A percentile compares a stretch with the other conserved stretches of the same genome.
phyloP scores from a whole-genome alignment of 345 rosid genomes.

The Pistacia integerrima region DNA sequence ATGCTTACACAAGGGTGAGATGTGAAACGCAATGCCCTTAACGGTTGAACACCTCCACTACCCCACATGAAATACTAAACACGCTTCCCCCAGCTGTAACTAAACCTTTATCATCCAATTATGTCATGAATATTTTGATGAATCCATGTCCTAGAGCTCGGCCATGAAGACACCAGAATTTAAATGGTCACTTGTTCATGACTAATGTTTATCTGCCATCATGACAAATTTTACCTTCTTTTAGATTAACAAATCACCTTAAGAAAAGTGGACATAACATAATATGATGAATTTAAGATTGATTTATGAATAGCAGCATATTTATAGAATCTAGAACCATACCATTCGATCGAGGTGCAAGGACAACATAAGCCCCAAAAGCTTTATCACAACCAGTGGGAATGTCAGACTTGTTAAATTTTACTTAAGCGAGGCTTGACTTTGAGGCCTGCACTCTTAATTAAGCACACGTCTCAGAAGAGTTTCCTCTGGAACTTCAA shows the following conservation, averaged over 20 bases:
- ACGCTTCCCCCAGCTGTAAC: not conserved
- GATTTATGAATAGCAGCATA: not conserved
- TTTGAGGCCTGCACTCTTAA: constrained; percentile 24
- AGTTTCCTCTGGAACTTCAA: constrained; percentile 80
- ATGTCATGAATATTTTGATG: not conserved
- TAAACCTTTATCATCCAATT: not conserved
- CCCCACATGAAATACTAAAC: not conserved
- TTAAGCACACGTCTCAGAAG: constrained; percentile 79
- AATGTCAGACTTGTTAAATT: constrained; percentile 73
- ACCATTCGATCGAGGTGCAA: constrained; percentile 74
- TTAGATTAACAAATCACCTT: not conserved
- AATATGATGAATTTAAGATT: not conserved
- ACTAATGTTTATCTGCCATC: not conserved
- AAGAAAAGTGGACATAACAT: not conserved
- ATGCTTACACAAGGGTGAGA: not conserved
- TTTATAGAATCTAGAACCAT: constrained; percentile 6
- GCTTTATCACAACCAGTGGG: constrained; percentile 59
- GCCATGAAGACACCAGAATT: not conserved
- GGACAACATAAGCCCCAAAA: constrained; percentile 75
- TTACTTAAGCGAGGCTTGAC: constrained; percentile 80
- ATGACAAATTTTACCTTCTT: too few species aligned
- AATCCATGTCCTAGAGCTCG: not conserved
- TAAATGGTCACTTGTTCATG: not conserved
- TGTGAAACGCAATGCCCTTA: not conserved
- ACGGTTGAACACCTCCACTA: not conserved